Conservation (phyloP, 73 alveolate species). For the Tetrahymena elliotti region DNA sequence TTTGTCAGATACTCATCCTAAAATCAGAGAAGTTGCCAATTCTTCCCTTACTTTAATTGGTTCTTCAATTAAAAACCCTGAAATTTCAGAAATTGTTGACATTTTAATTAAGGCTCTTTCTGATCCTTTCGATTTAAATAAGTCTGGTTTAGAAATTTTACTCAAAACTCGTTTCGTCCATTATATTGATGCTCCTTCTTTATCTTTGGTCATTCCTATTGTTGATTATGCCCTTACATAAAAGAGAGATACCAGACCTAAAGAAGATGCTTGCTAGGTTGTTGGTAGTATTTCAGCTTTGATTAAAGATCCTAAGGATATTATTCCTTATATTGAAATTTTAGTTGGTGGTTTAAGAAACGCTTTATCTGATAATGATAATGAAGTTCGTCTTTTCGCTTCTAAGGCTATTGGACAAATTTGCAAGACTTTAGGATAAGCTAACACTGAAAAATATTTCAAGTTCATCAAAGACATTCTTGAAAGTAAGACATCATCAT, state of each 20-base stretch:
- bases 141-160: slow-evolving; percentile 48
- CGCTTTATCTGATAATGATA: slow-evolving; percentile 57
- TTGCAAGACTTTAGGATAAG: slow-evolving; percentile 55
- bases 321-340: slow-evolving; percentile 66
- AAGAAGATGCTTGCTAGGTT: slow-evolving; percentile 46
- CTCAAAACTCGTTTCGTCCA: slow-evolving; percentile 71
- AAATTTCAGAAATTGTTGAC: slow-evolving; percentile 56
- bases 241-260: slow-evolving; percentile 48
- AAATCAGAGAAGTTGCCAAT: slow-evolving; percentile 68
- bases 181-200: slow-evolving; percentile 72
- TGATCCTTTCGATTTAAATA: slow-evolving; percentile 48
- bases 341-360: slow-evolving; percentile 62
- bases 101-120: slow-evolving; percentile 48
- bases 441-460: slow-evolving; percentile 33
- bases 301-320: slow-evolving; percentile 56
- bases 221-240: slow-evolving; percentile 61
- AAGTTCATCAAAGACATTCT: slow-evolving; percentile 36
- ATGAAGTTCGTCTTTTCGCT: slow-evolving; percentile 64
- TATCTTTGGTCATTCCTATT: slow-evolving; percentile 70
- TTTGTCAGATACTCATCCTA: slow-evolving; percentile 74
- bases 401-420: slow-evolving; percentile 63
- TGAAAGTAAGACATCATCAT: slow-evolving; percentile 13
- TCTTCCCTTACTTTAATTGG: slow-evolving; percentile 62
- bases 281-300: slow-evolving; percentile 66
- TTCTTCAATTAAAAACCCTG: slow-evolving; percentile 71